Base-by-base conservation (phyloP, 345 rosid species). In the Nasturtium officinale region DNA sequence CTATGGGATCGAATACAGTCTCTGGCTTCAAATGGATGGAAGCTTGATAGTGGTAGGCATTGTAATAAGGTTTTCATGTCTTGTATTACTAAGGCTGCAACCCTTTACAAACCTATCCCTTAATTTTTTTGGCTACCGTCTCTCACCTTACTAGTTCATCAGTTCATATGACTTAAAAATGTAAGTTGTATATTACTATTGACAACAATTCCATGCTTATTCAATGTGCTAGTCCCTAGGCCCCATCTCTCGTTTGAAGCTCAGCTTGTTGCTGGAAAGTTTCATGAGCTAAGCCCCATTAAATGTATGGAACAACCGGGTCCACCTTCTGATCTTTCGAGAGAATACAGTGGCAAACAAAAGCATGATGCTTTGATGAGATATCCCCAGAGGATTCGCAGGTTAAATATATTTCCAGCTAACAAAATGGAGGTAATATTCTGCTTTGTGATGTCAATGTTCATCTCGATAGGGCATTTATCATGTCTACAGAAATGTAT, bases 161-260 rank as follows among this genome's bases (percentile, higher is more conserved):
- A 74, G 21, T 58, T 46, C 60, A 28, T 25, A 46, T 37, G 64
- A 25, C 45, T 35, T n/a, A 33, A 15, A 32, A 40, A 48, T 56
- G 47, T 29, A 28, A 28, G 53, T 65, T 70, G 38, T 56, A 38
- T 57, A 56, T 48, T 38, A 35, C 18, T 16, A 51, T 52, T 65
- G 50, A 57, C 37, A 20, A 54, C 17, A 67, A 50, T 17, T 65
- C 51, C 26, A 16, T 61, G 8, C 25, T 3, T 51, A 2, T 42
- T 64, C 74, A 15, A 9, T 67, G 78, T 84, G 67, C 69, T 80
- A 96, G 99, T 96, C 61, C 97, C 98, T 46, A 87, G 94, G 78
- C 97, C 97, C 71, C 99, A 96, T 76, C 96, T 96, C 58, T 85
- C 92, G 28, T 96, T 96, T 56, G 99, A 96, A 84, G 98, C 99